Percentiles rank a stretch among this genome's conserved stretches.
Conservation (phyloP, 1,284 basidiomycete species). For the Dichomitus squalens region DNA sequence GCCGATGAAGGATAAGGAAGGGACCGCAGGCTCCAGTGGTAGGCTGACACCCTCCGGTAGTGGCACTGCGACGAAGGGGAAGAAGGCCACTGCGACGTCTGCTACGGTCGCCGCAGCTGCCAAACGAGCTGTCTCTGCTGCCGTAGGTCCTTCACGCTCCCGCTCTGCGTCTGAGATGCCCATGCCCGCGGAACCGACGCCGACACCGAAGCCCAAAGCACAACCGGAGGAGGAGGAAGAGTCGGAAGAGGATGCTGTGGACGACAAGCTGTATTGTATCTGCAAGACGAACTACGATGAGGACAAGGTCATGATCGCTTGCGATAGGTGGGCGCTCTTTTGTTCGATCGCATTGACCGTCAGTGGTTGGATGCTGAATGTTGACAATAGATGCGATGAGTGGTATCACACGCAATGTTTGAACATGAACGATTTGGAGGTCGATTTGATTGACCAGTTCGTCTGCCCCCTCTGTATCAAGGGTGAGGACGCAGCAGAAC, state of each 20-base stretch:
- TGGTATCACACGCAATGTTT: constrained; percentile 89
- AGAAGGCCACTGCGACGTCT: constrained; percentile 31
- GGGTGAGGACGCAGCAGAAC: constrained; percentile 49
- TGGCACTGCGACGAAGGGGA: constrained; percentile 25
- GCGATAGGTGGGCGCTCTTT: constrained; percentile 64
- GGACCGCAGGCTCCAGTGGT: constrained; percentile 9
- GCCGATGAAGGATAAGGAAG: constrained; percentile 24
- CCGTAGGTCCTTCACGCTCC: constrained; percentile 50
- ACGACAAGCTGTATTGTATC: constrained; percentile 82
- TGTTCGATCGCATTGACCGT: neutral
- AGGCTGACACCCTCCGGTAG: constrained; percentile 25
- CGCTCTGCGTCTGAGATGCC: constrained; percentile 72
- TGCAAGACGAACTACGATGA: constrained; percentile 83
- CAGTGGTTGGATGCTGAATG: neutral
- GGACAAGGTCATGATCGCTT: constrained; percentile 87
- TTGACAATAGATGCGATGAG: constrained; percentile 70
- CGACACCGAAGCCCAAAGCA: constrained; percentile 38
- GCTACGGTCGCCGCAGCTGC: constrained; percentile 16
- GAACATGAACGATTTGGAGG: constrained; percentile 71
- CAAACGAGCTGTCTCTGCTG: constrained; percentile 34
- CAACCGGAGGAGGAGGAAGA: constrained; percentile 48
- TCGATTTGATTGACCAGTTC: constrained; percentile 86
- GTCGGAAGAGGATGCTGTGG: constrained; percentile 59
- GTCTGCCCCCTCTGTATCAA: constrained; percentile 77
- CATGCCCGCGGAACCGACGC: constrained; percentile 36